These are phyloP conservation scores for Hypocrella siamensis DNA, from an alignment of 2,329 filamentous ascomycete genomes.

Conservation along the genomic window DNA sequence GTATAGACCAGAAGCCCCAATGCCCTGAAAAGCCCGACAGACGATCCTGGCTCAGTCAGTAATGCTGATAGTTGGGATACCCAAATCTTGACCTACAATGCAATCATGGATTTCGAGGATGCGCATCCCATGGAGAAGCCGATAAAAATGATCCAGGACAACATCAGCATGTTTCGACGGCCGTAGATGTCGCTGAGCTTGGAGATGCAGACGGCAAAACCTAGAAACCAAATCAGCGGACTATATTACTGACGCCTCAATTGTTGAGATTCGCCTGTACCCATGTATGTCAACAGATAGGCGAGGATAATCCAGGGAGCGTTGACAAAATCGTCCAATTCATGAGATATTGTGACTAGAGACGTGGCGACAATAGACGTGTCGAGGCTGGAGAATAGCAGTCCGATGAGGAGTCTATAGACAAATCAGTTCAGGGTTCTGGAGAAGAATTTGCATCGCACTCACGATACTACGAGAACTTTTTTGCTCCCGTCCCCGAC, in stretches of 20 bases:
- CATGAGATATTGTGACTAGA: constrained; percentile 37
- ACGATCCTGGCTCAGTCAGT: constrained; percentile 29
- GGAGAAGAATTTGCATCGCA: neutral
- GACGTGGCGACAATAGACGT: constrained; percentile 43
- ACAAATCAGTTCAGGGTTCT: neutral
- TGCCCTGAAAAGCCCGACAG: constrained; percentile 42
- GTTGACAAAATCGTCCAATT: constrained; percentile 33
- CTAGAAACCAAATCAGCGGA: constrained; percentile 13
- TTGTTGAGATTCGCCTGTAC: constrained; percentile 11
- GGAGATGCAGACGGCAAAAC: constrained; percentile 41
- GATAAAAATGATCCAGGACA: constrained; percentile 39
- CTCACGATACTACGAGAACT: constrained; percentile 20
- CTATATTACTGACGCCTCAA: neutral
- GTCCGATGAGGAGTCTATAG: constrained; percentile 30
- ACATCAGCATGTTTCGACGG: constrained; percentile 30
- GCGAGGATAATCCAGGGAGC: constrained; percentile 39
- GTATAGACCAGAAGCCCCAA: constrained; percentile 46
- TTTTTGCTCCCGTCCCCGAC: constrained; percentile 10
- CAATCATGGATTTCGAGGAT: constrained; percentile 30
- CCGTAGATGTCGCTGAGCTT: constrained; percentile 45
- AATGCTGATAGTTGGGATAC: neutral
- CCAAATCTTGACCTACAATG: constrained; percentile 24
- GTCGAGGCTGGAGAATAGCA: constrained; percentile 41
- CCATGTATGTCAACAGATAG: constrained; percentile 42
- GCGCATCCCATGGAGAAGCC: constrained; percentile 39